Percentiles rank a stretch among this genome's conserved stretches.
Evolutionary conservation across 257 asterid genomes (phyloP).

Genomic region (Capsicum rhomboideum): DNA sequence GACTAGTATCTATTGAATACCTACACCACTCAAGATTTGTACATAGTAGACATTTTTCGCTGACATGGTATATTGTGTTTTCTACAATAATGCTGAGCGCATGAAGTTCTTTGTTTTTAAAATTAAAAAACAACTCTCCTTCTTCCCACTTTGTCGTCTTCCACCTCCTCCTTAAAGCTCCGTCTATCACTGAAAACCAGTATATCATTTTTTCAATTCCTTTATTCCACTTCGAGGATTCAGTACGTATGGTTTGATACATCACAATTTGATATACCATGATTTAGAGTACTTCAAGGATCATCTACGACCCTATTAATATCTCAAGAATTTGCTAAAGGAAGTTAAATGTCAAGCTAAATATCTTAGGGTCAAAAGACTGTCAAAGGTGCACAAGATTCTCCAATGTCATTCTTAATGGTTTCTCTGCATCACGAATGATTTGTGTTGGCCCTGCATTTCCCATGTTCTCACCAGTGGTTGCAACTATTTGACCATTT

Average conservation of each 20-base stretch:
- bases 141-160: no score
- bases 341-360: neutral
- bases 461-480: conserved; percentile 20
- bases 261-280: neutral
- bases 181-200: no score
- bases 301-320: no score
- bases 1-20: no score
- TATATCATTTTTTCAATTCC: no score
- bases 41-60: neutral
- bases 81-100: neutral
- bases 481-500: conserved; percentile 15
- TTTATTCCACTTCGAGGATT: neutral
- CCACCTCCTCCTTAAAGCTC: no score
- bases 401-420: neutral
- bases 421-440: conserved; percentile 25
- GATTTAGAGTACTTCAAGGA: neutral
- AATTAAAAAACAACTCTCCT: no score
- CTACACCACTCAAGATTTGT: neutral
- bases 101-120: neutral
- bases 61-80: neutral
- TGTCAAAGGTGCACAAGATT: neutral
- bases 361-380: neutral
- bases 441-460: conserved; percentile 17
- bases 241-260: neutral
- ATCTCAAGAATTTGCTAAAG: neutral